A percentile compares a stretch with the other conserved stretches of the same genome.
phyloP scores from a whole-genome alignment of 805 yeast species.

The Starmera caribaea region DNA sequence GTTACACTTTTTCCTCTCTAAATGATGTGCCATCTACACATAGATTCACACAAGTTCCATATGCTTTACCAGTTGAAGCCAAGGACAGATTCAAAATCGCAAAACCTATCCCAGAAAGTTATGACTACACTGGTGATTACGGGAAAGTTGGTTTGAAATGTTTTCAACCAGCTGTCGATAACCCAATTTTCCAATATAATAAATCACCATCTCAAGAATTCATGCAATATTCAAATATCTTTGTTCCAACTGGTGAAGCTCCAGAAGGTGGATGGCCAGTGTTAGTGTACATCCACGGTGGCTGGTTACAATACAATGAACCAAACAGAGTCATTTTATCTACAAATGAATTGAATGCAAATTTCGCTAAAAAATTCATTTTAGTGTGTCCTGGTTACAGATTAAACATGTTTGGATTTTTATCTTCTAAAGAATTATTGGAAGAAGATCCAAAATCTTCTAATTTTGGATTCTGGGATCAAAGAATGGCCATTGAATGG shows the following conservation, averaged over 20 bases:
- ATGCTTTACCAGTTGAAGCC: slow-evolving; percentile 23
- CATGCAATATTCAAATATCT: slow-evolving; percentile 26
- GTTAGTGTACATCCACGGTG: slow-evolving; percentile 31
- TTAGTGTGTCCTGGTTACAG: slow-evolving; percentile 31
- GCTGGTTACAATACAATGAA: slow-evolving; percentile 28
- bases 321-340: slow-evolving; percentile 19
- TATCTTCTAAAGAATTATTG: slow-evolving; percentile 27
- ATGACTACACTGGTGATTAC: slow-evolving; percentile 30
- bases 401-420: slow-evolving; percentile 28
- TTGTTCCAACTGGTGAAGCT: slow-evolving; percentile 24
- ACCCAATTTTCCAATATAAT: slow-evolving; percentile 17
- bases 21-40: slow-evolving; percentile 11
- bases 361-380: slow-evolving; percentile 24
- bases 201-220: slow-evolving; percentile 19
- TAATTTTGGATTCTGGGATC: slow-evolving; percentile 39
- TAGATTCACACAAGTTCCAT: slow-evolving; percentile 24
- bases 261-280: slow-evolving; percentile 36
- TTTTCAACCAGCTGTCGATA: slow-evolving; percentile 27
- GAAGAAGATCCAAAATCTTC: slow-evolving; percentile 22
- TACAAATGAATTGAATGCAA: slow-evolving; percentile 18
- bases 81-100: slow-evolving; percentile 26
- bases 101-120: slow-evolving; percentile 21
- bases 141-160: slow-evolving; percentile 23
- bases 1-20: slow-evolving; percentile 10
- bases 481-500: slow-evolving; percentile 37